Evolutionary conservation across 257 asterid species (phyloP), one percentile per base, ranked within the genome.

Genomic region (Petunia secreta): DNA sequence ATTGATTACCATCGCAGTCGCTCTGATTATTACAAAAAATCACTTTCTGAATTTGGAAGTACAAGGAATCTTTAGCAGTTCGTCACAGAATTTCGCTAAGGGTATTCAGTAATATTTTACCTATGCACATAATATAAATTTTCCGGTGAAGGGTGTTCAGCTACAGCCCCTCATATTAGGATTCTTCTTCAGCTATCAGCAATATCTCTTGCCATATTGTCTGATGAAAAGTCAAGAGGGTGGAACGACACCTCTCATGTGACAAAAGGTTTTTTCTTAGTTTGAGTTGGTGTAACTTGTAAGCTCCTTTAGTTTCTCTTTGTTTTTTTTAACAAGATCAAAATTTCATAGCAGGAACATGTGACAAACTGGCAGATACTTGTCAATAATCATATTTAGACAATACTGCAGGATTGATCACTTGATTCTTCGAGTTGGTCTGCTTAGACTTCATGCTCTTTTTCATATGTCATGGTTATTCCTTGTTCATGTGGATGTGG

Each of bases 1-100:
- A 93, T 93, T n/a, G 99, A 95, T 82, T 90, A 95, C 84, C 99
- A 93, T 15, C 85, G 92, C 14, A 86, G 91, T 15, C 91, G 91
- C 5, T 91, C 93, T 0, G 97, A 89, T 84, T 90, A 81, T 83
- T 92, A 91, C 92, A 91, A 86, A 90, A 92, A 90, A 71, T 80
- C 86, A 84, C 57, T 91, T 80, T 75, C 89, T 39, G 97, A 89
- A 15, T 86, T 87, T 79, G 82, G 77, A 64, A 63, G 73, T 46
- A 50, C 10, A 48, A 79, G 43, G 74, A 55, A 53, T 43, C 82
- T 68, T 48, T 79, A 81, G 37, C 73, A 53, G 63, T 67, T 43
- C 25, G 25, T 25, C 25, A 25, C 25, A 25, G 25, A 25, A 25
- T 25, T 25, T 25, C 25, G 25, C 25, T 25, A 25, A 25, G 25